Conservation (phyloP, 176 grass and related monocot genomes). For the Hsuehochloa calcarea region DNA sequence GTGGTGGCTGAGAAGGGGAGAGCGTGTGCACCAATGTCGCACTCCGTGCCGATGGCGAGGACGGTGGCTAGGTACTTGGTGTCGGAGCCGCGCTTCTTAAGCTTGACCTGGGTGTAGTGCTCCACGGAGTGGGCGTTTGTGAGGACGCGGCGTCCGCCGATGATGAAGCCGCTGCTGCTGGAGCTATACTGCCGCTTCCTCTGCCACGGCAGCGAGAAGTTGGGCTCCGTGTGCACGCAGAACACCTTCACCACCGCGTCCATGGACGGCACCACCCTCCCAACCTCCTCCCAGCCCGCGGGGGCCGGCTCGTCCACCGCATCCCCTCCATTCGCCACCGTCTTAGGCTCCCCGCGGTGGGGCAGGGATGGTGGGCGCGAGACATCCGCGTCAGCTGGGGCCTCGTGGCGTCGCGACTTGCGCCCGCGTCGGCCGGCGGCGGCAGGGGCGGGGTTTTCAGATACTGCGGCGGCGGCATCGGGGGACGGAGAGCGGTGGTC, state of each 20-base stretch:
- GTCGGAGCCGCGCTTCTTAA: conserved; percentile 93
- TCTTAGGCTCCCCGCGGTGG: conserved; percentile 29
- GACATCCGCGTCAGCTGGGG: conserved; percentile 30
- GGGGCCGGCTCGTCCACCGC: conserved; percentile 23
- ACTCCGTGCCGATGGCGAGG: conserved; percentile 88
- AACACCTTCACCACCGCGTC: conserved; percentile 98
- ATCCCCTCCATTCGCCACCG: conserved; percentile 28
- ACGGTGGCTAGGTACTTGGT: conserved; percentile 96
- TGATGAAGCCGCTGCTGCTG: conserved; percentile 88
- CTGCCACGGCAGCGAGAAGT: conserved; percentile 95
- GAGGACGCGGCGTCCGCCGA: conserved; percentile 71
- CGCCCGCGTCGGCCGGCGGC: conserved; percentile 32
- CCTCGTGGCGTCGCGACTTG: conserved; percentile 42
- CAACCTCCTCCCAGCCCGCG: conserved; percentile 65
- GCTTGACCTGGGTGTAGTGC: conserved; percentile 92
- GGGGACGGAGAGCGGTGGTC: conserved; percentile 29
- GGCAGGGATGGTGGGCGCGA: conserved; percentile 24
- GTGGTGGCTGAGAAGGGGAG: background rate
- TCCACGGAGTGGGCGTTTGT: conserved; percentile 96
- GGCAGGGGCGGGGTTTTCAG: conserved; percentile 5
- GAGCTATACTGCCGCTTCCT: conserved; percentile 90
- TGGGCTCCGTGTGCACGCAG: conserved; percentile 92
- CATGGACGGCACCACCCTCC: conserved; percentile 77
- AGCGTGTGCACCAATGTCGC: conserved; percentile 71
- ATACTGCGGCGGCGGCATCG: background rate